phyloP scores from a whole-genome alignment of 2,329 filamentous ascomycete genomes.

The Kalmusia sp. region DNA sequence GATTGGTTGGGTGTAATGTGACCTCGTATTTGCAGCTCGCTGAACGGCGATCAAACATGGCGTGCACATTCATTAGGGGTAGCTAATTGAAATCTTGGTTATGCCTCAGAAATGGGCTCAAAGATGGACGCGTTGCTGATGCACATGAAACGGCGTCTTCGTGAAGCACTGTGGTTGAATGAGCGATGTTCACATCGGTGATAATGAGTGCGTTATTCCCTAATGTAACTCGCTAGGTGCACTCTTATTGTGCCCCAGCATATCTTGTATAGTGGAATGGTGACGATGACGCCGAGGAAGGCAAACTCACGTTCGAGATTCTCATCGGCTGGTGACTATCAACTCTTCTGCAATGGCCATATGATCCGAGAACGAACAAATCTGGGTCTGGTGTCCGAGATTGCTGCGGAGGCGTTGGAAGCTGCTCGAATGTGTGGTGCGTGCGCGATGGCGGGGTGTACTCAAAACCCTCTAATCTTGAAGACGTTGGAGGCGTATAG shows the following conservation, averaged over 20 bases:
- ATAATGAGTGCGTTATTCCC: not conserved
- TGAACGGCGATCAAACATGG: not conserved
- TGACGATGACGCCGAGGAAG: constrained; percentile 17
- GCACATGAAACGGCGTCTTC: not conserved
- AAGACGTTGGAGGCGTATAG: constrained; percentile 11
- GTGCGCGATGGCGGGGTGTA: constrained; percentile 19
- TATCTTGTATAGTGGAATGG: constrained; percentile 9
- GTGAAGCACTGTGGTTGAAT: not conserved
- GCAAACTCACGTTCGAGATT: constrained; percentile 24
- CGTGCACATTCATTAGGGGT: not conserved
- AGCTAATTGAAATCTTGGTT: not conserved
- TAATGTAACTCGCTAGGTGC: not conserved
- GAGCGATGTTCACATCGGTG: not conserved
- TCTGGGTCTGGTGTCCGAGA: constrained; percentile 18
- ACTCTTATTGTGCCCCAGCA: not conserved
- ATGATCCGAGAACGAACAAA: constrained; percentile 20
- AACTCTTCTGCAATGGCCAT: constrained; percentile 8
- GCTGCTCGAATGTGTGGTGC: constrained; percentile 20
- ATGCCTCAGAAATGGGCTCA: not conserved
- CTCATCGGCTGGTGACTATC: constrained; percentile 14
- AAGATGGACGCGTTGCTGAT: not conserved
- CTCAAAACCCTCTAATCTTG: constrained; percentile 19
- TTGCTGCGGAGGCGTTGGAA: constrained; percentile 20
- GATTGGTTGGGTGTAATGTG: constrained; percentile 1
- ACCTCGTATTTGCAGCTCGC: not conserved